Evolutionary conservation across 495 filamentous ascomycete genomes (phyloP), one percentile per base, ranked within the genome.

Genomic region (Hypoxylon crocopeplum): DNA sequence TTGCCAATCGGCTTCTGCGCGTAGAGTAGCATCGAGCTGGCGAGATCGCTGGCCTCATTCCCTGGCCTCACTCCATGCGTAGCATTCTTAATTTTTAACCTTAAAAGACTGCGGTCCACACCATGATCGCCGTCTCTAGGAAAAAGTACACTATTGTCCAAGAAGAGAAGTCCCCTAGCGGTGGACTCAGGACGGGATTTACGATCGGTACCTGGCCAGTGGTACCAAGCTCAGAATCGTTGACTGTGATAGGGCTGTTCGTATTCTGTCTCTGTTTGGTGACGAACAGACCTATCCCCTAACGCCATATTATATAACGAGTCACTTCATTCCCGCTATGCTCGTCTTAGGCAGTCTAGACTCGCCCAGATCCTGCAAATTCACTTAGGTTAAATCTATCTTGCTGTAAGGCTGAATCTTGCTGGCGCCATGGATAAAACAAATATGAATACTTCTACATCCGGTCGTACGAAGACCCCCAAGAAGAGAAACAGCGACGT

Each of bases 401-500:
- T 27, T 19, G 19, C 25, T 36, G 12, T 47, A 52, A 24, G 13
- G 30, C 44, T 38, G 15, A 42, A 34, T 37, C 19, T 37, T 40
- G 34, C 51, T 56, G 32, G 51, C 45, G 51, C 25, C 58, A 70
- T 68, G 62, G 55, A 64, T 11, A 62, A 47, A 39, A 29, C 58
- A 24, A 58, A 40, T 21, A 46, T 46, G 17, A 58, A 47, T 27
- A 49, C 48, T 21, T 47, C 51, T 42, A 13, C 60, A 10, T 46
- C 62, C 12, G 30, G 34, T 29, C 61, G 57, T 25, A 41, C 58
- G 7, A 56, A 45, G 39, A 30, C 38, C 5, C 58, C 61, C 27
- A 70, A 69, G 40, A 62, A 65, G 29, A 55, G 60, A 38, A 72
- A 70, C 42, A 72, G 58, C 33, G 64, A 70, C 20, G 55, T 68